A percentile compares a stretch with the other conserved stretches of the same genome.
phyloP scores from a whole-genome alignment of 2,329 filamentous ascomycete genomes.

The Colletotrichum tanaceti region DNA sequence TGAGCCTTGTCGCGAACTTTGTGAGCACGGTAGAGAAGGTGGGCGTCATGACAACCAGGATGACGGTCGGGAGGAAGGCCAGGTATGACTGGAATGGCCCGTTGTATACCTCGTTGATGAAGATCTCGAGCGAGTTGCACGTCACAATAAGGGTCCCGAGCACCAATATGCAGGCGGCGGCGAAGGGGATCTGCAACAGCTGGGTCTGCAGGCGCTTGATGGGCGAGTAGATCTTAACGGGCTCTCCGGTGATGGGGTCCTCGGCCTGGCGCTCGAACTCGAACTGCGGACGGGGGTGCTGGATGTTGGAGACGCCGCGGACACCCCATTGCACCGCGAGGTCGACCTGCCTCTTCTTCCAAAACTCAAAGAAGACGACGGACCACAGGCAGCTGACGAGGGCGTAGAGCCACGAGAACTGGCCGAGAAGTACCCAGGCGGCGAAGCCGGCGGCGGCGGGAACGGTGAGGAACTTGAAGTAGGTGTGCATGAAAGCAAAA shows the following conservation, averaged over 20 bases:
- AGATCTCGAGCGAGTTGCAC: conserved; percentile 94
- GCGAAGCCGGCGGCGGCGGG: conserved; percentile 82
- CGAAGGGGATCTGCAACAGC: conserved; percentile 86
- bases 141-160: conserved; percentile 85
- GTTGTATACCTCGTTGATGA: conserved; percentile 92
- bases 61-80: conserved; percentile 87
- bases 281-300: conserved; percentile 82
- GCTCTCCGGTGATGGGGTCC: conserved; percentile 86
- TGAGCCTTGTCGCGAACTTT: conserved; percentile 79
- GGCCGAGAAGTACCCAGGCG: conserved; percentile 84
- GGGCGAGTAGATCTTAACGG: conserved; percentile 78
- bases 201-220: conserved; percentile 81
- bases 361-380: conserved; percentile 91
- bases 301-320: conserved; percentile 83
- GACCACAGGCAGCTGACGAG: conserved; percentile 86
- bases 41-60: conserved; percentile 85
- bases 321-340: conserved; percentile 90
- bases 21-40: conserved; percentile 82
- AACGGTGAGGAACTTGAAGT: conserved; percentile 87
- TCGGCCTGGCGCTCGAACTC: conserved; percentile 79
- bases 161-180: conserved; percentile 75
- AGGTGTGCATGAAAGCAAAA: conserved; percentile 92
- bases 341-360: conserved; percentile 93
- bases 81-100: conserved; percentile 88
- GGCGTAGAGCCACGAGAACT: conserved; percentile 86